Base-by-base conservation (phyloP, 441 rosid genomes). In the Jatropha podagrica region DNA sequence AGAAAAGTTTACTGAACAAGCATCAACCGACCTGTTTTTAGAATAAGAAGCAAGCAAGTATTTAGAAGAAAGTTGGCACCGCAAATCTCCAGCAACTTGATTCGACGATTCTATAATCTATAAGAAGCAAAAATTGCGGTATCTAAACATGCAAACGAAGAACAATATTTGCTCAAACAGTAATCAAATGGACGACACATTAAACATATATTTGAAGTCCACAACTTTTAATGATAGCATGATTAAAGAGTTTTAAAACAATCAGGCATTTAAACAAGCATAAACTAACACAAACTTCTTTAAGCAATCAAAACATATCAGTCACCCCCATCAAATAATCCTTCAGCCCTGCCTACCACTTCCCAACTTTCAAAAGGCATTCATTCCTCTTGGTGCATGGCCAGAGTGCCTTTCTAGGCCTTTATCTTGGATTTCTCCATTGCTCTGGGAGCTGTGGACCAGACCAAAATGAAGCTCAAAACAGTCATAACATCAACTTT, bases 361-460 rank as follows among this genome's bases (percentile, higher is more conserved):
- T 15, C 7, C 67, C 23, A 9, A 27, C 52, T 7, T 41, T 65
- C n/a, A 56, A 6, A 12, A 41, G 5, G 56, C 52, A 18, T 51
- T 48, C 41, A 9, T 51, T 58, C 41, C 10, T 14, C 68, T 38
- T 40, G 6, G 37, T 42, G 37, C 44, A 27, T 37, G 54, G 38
- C 61, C 42, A 46, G 52, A 20, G 23, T 38, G 32, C 44, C 23
- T 40, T 12, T 5, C 83, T 84, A 87, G 74, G 72, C 70, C 69
- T 74, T 72, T 69, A 52, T 77, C 82, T 78, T 85, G 60, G 88
- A 84, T 77, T 87, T 89, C 83, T 86, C 91, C 84, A 79, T 70
- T 12, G 83, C 89, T 70, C 89, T 83, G 18, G 93, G 93, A 73
- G 93, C 93, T 87, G 87, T 58, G 44, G 55, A 78, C 5, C 66